phyloP scores from a whole-genome alignment of 169 alveolate species.

The Eimeria mitis region DNA sequence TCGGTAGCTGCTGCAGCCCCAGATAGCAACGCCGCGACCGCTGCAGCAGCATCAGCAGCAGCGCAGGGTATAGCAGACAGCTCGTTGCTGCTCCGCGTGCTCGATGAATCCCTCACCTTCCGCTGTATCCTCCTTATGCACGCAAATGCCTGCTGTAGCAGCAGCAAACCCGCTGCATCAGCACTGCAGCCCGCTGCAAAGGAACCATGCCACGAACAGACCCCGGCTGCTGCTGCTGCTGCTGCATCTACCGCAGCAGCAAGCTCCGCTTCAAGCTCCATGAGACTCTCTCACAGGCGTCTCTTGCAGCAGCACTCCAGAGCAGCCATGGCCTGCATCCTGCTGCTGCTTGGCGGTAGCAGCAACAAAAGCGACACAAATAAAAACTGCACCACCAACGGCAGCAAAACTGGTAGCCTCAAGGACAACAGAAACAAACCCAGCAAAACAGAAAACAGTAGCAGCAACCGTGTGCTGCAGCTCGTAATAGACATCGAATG shows the following conservation, averaged over 20 bases:
- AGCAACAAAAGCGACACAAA: conserved; percentile 32
- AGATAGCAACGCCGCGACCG: neutral
- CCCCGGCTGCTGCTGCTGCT: conserved; percentile 67
- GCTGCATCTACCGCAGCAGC: conserved; percentile 54
- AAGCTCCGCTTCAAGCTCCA: conserved; percentile 22
- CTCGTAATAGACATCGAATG: conserved; percentile 46
- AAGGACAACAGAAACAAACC: conserved; percentile 1
- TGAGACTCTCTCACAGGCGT: conserved; percentile 46
- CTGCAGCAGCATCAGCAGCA: conserved; percentile 60
- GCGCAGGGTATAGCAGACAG: conserved; percentile 18
- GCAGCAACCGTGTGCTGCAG: conserved; percentile 53
- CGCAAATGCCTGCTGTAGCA: conserved; percentile 19
- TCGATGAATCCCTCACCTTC: conserved; percentile 43
- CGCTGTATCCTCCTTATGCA: conserved; percentile 62
- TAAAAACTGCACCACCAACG: neutral
- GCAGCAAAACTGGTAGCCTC: neutral
- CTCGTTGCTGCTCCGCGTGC: conserved; percentile 52
- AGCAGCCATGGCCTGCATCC: conserved; percentile 74
- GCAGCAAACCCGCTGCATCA: neutral
- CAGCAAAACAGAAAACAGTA: conserved; percentile 1
- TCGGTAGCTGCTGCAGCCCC: conserved; percentile 26
- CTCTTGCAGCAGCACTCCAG: conserved; percentile 42
- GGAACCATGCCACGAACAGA: neutral
- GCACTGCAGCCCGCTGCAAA: conserved; percentile 20
- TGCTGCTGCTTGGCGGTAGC: conserved; percentile 8